Percentiles rank a stretch among this genome's conserved stretches.
These are phyloP conservation scores for Gastrolobium bilobum DNA, from an alignment of 306 rosid species.

Conservation along the genomic window DNA sequence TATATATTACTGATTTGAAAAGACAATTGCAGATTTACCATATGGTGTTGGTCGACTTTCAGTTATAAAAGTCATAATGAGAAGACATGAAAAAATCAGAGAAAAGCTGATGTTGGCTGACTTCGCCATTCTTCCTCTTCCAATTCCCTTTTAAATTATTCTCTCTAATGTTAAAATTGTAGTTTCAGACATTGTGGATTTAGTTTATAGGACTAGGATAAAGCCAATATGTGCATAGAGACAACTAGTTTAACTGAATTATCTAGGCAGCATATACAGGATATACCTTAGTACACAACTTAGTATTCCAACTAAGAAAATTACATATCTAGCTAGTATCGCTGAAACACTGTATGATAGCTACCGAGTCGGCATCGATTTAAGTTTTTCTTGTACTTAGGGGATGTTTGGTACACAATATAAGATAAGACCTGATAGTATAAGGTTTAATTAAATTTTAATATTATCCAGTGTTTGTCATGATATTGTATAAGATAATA, in stretches of 20 bases:
- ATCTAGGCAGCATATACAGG: too few species aligned
- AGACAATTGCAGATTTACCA: not conserved
- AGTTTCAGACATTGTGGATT: not conserved
- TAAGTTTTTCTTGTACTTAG: too few species aligned
- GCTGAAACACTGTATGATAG: too few species aligned
- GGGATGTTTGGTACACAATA: too few species aligned
- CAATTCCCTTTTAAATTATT: not conserved
- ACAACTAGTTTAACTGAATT: not conserved
- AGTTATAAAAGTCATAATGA: not conserved
- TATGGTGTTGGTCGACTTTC: constrained; percentile 18
- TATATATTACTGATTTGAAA: not conserved
- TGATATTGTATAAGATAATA: too few species aligned
- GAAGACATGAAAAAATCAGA: constrained; percentile 23
- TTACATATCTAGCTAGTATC: too few species aligned
- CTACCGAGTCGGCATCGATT: too few species aligned
- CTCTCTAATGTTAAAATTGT: not conserved
- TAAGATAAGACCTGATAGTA: too few species aligned
- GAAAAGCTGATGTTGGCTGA: not conserved
- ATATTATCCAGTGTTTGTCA: too few species aligned
- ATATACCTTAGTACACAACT: too few species aligned
- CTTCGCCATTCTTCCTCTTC: constrained; percentile 25
- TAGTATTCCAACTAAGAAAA: too few species aligned
- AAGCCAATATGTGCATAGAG: constrained; percentile 10
- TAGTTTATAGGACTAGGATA: constrained; percentile 31
- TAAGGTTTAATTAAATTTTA: too few species aligned